Evolutionary conservation across 805 yeast species (phyloP).

Genomic region (Candida insectorum): DNA sequence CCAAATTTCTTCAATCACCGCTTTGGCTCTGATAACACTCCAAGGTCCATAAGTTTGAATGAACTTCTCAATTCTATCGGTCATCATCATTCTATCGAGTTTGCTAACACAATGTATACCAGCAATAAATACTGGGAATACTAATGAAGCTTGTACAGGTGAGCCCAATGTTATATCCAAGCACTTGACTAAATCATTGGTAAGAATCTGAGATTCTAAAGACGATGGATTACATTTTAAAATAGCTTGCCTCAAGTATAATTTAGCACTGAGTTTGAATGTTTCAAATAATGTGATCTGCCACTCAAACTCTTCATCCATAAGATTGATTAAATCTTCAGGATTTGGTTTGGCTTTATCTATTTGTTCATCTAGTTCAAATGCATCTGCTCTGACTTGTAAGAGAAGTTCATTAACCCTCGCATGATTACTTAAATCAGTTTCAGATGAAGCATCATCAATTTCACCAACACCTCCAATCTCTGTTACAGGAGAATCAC

Average conservation of each 20-base stretch:
- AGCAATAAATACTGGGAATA: conserved; percentile 76
- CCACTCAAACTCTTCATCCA: conserved; percentile 52
- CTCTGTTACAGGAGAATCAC: conserved; percentile 11
- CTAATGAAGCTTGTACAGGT: conserved; percentile 65
- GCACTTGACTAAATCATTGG: conserved; percentile 51
- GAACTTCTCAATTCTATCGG: conserved; percentile 49
- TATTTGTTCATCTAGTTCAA: conserved; percentile 46
- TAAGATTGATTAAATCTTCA: conserved; percentile 37
- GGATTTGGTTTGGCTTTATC: conserved; percentile 52
- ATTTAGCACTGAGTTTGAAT: conserved; percentile 63
- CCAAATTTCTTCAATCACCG: conserved; percentile 50
- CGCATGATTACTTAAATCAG: conserved; percentile 22
- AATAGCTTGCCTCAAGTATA: conserved; percentile 67
- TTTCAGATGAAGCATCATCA: conserved; percentile 13
- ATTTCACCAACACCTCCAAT: background rate
- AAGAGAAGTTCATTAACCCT: conserved; percentile 18
- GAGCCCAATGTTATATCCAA: conserved; percentile 63
- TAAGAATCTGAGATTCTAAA: conserved; percentile 58
- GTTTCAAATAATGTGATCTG: conserved; percentile 71
- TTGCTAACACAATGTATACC: conserved; percentile 62
- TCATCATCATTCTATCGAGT: conserved; percentile 53
- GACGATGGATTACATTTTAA: conserved; percentile 57
- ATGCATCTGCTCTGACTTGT: conserved; percentile 27
- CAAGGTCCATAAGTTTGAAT: conserved; percentile 66
- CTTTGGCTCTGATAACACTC: conserved; percentile 48